phyloP scores from a whole-genome alignment of 495 filamentous ascomycete species.

The Mycothermus thermophilus region DNA sequence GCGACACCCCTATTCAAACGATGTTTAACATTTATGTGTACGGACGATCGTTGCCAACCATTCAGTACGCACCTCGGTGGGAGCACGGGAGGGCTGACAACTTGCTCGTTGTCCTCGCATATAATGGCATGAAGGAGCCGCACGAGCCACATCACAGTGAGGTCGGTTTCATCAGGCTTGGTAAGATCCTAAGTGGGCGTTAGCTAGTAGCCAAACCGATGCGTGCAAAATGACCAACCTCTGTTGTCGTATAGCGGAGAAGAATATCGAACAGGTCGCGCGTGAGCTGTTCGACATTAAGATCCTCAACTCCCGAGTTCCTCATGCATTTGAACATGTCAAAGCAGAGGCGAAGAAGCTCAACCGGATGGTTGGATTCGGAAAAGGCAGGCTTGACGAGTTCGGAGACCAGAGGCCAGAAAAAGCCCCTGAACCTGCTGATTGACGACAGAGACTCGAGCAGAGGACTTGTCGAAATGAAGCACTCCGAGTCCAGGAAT shows the following conservation, averaged over 20 bases:
- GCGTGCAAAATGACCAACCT: constrained; percentile 9
- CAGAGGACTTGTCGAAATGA: not conserved
- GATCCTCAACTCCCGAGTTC: constrained; percentile 31
- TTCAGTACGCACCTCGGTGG: constrained; percentile 4
- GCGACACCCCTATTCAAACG: constrained; percentile 32
- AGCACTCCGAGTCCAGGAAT: not conserved
- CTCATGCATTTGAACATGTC: constrained; percentile 42
- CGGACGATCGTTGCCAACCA: too few species aligned
- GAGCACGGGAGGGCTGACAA: constrained; percentile 1
- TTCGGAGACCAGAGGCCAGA: constrained; percentile 35
- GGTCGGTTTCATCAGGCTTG: constrained; percentile 34
- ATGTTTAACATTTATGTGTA: too few species aligned
- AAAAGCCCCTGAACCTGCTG: constrained; percentile 25
- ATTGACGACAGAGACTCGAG: constrained; percentile 9
- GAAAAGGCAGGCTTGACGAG: constrained; percentile 27
- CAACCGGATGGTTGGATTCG: constrained; percentile 25
- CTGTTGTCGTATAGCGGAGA: constrained; percentile 17
- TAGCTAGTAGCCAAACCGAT: too few species aligned
- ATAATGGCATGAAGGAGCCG: constrained; percentile 15
- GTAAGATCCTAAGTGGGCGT: constrained; percentile 40
- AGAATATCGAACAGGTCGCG: constrained; percentile 13
- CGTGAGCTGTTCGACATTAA: constrained; percentile 31
- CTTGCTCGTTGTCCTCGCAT: not conserved
- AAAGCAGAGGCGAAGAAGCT: constrained; percentile 32
- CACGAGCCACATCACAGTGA: constrained; percentile 34